phyloP scores from a whole-genome alignment of 73 alveolate species.

The Paramecium biaurelia region DNA sequence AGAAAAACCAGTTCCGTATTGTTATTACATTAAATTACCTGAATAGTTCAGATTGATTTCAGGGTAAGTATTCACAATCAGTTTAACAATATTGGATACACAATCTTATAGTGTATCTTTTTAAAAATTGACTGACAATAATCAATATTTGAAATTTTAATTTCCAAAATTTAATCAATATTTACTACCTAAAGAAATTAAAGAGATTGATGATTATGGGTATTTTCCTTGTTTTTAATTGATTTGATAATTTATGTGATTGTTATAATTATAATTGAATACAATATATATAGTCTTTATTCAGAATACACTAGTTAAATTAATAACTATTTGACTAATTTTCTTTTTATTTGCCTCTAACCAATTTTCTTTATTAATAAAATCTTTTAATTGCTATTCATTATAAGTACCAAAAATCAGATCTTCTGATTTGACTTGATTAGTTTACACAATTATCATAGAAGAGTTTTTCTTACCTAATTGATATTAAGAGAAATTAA shows the following conservation, averaged over 20 bases:
- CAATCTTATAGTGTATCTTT: not conserved
- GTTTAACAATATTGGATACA: not conserved
- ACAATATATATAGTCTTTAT: not conserved
- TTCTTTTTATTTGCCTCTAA: not conserved
- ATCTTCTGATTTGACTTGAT: not conserved
- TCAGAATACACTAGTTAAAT: not conserved
- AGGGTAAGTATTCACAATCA: not conserved
- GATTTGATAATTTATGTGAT: not conserved
- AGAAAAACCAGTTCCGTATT: not conserved
- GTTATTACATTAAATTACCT: not conserved
- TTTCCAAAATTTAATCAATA: not conserved
- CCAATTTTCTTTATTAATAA: not conserved
- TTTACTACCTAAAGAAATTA: not conserved
- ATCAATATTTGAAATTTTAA: not conserved
- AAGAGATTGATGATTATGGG: not conserved
- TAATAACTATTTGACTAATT: not conserved
- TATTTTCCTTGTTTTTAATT: not conserved
- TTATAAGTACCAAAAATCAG: not conserved
- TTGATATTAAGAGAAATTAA: not conserved
- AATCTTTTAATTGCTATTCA: not conserved
- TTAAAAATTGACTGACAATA: not conserved
- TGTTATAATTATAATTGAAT: not conserved
- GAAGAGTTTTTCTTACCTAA: not conserved
- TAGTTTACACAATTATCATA: not conserved
- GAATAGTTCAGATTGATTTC: not conserved